Conservation (phyloP, 192 early-diverging fungal genomes). For the Umbelopsis ramanniana region DNA sequence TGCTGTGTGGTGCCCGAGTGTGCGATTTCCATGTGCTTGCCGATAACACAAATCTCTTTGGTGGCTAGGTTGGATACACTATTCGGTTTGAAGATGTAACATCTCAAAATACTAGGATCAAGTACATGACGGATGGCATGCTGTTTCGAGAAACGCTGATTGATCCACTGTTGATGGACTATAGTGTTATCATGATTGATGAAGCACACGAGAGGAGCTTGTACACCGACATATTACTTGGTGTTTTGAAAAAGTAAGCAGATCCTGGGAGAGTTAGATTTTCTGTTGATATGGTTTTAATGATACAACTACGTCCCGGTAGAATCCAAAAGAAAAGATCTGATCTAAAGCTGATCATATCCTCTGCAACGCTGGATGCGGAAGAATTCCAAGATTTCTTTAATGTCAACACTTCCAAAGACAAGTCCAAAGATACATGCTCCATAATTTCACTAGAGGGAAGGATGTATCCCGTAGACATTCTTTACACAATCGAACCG, state of each 20-base stretch:
- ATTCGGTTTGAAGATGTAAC: conserved; percentile 74
- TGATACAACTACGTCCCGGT: background rate
- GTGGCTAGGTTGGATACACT: conserved; percentile 67
- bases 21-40: too few species aligned
- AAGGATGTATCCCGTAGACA: conserved; percentile 71
- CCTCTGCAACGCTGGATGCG: conserved; percentile 84
- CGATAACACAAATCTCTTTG: too few species aligned
- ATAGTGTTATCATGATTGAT: conserved; percentile 82
- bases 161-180: conserved; percentile 73
- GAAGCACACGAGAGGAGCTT: conserved; percentile 78
- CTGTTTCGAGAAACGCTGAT: conserved; percentile 78
- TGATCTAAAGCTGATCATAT: conserved; percentile 75
- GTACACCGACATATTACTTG: conserved; percentile 74
- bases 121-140: conserved; percentile 88
- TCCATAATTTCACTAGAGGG: conserved; percentile 78
- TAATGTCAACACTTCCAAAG: conserved; percentile 57
- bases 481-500: conserved; percentile 63
- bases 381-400: conserved; percentile 73
- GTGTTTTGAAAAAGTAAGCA: conserved; percentile 78
- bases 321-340: conserved; percentile 73
- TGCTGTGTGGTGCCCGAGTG: too few species aligned
- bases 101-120: conserved; percentile 60
- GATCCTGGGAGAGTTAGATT: background rate
- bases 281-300: background rate
- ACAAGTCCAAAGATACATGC: conserved; percentile 52